Evolutionary conservation across 331 rosid genomes (phyloP), one percentile per base, ranked within the genome.

Genomic region (Malus hybrid): DNA sequence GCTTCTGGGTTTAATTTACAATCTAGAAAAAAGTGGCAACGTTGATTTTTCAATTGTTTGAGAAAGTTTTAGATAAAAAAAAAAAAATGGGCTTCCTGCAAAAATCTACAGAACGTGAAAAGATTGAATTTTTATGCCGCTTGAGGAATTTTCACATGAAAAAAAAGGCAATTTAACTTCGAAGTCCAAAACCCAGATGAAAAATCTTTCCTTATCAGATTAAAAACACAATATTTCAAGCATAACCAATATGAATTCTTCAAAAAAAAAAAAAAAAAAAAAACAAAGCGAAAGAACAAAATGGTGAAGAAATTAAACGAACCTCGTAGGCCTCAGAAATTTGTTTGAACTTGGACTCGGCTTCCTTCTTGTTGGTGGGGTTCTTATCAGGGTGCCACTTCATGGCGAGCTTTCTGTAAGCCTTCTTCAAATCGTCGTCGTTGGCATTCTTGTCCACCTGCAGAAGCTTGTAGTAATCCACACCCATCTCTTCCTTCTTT

Each of bases 401-500:
- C 24, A 24, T 24, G 24, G 24, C 24, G 24, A 24, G 24, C 24
- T 24, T 24, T 24, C 24, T 24, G 24, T 89, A 91, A 27, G 95
- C 93, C 72, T 91, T 91, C 91, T 89, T 89, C 84, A 89, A 76
- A 19, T 91, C 97, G 0, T 91, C 97, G 28, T 89, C 94, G 1
- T 73, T 83, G 19, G 91, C 95, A 67, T 57, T 87, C 83, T 80
- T 87, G 15, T 86, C 91, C 6, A 91, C 95, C 85, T 91, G 84
- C 86, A 91, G 75, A 44, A 86, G 54, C 86, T 89, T 88, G 34
- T 89, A 91, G 67, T 89, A 91, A 61, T 91, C 97, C 22, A 89
- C 95, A 10, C 95, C 97, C 97, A 89, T 91, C 9, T 32, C 65
- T 67, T 76, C 28, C 16, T 57, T 67, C 14, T 56, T 57, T 56